These are phyloP conservation scores for Sporothrix pallida DNA, from an alignment of 2,329 filamentous ascomycete genomes.

Conservation along the genomic window DNA sequence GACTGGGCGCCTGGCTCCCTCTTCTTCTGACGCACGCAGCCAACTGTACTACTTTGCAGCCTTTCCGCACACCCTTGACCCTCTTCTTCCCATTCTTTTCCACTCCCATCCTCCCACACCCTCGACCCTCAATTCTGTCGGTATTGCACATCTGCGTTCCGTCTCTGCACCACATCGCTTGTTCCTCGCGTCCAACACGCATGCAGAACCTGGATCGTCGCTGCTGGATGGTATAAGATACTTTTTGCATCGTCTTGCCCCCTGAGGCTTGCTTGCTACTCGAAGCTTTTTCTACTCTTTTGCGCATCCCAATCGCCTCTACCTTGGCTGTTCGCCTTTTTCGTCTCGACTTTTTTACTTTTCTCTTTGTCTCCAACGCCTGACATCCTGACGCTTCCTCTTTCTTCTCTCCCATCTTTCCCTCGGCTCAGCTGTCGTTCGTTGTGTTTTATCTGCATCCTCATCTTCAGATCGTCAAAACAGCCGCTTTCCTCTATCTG, in stretches of 20 bases:
- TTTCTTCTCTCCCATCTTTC: not conserved
- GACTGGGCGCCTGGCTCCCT: not conserved
- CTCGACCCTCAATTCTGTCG: conserved; percentile 9
- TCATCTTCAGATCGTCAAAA: not conserved
- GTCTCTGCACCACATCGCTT: not conserved
- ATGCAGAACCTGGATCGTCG: conserved; percentile 20
- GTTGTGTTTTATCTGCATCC: not conserved
- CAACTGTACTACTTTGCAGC: not conserved
- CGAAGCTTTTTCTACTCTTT: not conserved
- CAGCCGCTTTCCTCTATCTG: not conserved
- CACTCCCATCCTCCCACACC: not conserved
- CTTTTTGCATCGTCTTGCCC: not conserved
- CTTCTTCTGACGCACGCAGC: not conserved
- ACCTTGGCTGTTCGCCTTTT: not conserved
- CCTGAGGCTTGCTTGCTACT: not conserved
- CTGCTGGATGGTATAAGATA: conserved; percentile 9
- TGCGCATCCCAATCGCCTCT: conserved; percentile 12
- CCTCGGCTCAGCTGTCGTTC: not conserved
- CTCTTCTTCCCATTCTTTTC: not conserved
- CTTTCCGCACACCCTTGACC: not conserved
- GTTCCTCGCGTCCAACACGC: not conserved
- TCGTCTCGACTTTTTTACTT: not conserved
- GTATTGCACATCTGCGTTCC: conserved; percentile 14
- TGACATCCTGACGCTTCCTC: not conserved
- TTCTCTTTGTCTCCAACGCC: conserved; percentile 18